Base-by-base conservation (phyloP, 208 protist genomes). In the Blechomonas ayalai region DNA sequence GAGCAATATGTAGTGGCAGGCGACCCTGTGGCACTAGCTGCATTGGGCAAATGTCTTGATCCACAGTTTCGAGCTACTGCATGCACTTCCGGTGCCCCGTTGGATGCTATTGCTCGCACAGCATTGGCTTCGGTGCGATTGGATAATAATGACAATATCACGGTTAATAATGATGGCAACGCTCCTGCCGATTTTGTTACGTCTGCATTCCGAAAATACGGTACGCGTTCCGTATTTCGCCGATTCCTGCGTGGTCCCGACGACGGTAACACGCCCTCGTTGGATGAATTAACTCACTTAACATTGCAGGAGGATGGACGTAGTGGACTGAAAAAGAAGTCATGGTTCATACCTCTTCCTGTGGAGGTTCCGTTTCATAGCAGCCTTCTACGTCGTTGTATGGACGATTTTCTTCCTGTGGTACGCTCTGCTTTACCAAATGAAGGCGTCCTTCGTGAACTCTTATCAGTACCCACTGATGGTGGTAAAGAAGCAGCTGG, bases 1-100 rank as follows among this genome's bases (percentile, higher is more conserved):
- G 67, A 95, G 40, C 86, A 95, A 51, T 88, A 88, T 52, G 70
- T 95, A 5, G 82, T 91, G 4, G 77, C 77, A 6, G 86, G 86
- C 10, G 86, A 95, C 49, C 24, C 44, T 0, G 72, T 88, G 9
- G 86, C 48, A 0, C 27, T 95, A 16, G 59, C 79, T 1, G 80
- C 76, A 12, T 55, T 95, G 13, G 86, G 86, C 19, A 91, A 90
- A 38, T 90, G 79, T 50, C 59, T 95, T 0, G 86, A 95, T 53
- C 82, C 86, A 10, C 86, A 91, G 25, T 95, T 86, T 58, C 67
- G 86, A 13, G 76, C 79, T 7, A 83, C 76, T 35, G 24, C 31
- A 20, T 76, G 68, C 37, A 38, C 50, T 0, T 36, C 37, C n/a
- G 42, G 29, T 0, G 24, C 53, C 12, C 39, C 67, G 18, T 35